A percentile compares a stretch with the other conserved stretches of the same genome.
Conservation (phyloP, 257 asterid genomes). For the Ballota nigra region DNA sequence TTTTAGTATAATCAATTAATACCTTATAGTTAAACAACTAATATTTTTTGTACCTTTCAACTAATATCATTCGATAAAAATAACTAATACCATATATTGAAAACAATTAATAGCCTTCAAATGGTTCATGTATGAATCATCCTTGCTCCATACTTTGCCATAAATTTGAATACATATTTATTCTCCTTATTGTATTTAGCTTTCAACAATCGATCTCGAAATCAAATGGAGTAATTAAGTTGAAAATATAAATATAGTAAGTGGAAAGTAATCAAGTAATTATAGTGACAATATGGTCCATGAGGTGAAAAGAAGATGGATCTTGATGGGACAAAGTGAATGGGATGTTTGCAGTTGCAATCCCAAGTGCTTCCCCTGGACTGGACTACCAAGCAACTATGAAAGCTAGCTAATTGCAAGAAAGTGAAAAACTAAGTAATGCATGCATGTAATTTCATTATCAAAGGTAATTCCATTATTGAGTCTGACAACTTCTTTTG, state of each 20-base stretch:
- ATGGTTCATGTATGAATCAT: no score
- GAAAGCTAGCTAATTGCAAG: slow-evolving; percentile 6
- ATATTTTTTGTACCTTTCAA: no score
- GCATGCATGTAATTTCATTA: slow-evolving; percentile 32
- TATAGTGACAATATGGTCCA: slow-evolving; percentile 16
- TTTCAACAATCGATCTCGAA: neutral
- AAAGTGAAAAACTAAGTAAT: slow-evolving; percentile 20
- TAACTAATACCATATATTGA: no score
- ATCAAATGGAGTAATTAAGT: neutral
- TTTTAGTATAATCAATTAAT: no score
- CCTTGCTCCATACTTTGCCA: no score
- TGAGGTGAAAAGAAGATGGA: slow-evolving; percentile 8
- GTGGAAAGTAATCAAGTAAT: slow-evolving; percentile 24
- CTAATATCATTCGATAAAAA: no score
- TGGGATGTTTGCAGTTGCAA: slow-evolving; percentile 14
- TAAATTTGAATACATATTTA: no score
- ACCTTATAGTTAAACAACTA: no score
- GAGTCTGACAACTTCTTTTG: slow-evolving; percentile 35
- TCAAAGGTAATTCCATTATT: slow-evolving; percentile 18
- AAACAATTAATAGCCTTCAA: no score
- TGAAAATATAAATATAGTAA: neutral
- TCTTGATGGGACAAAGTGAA: slow-evolving; percentile 26
- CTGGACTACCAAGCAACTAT: slow-evolving; percentile 22
- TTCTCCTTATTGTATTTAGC: neutral
- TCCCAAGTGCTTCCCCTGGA: slow-evolving; percentile 19